A percentile compares a stretch with the other conserved stretches of the same genome.
Evolutionary conservation across 2,329 filamentous ascomycete species (phyloP).

Genomic region (Apiospora malaysiana): DNA sequence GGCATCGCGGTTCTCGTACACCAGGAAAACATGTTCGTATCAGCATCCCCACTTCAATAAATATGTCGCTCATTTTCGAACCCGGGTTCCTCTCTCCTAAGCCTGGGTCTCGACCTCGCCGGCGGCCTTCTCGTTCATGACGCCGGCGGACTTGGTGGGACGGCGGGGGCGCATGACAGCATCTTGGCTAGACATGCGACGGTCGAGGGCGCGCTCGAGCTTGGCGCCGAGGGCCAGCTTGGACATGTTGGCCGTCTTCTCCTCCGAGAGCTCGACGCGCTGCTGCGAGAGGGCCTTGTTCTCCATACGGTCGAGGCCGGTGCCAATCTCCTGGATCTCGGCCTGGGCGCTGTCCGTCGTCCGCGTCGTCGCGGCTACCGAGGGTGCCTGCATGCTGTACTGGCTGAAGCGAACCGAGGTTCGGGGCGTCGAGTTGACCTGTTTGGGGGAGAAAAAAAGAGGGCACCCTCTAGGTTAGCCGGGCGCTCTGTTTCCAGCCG

Average conservation of each 20-base stretch:
- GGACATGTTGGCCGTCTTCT: slow-evolving; percentile 82
- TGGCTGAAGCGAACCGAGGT: slow-evolving; percentile 64
- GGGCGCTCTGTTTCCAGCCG: neutral
- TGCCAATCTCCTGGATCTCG: slow-evolving; percentile 73
- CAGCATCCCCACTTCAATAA: neutral
- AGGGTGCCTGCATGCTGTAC: slow-evolving; percentile 62
- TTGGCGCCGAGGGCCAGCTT: slow-evolving; percentile 91
- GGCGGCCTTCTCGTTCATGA: slow-evolving; percentile 33
- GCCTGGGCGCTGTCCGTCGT: slow-evolving; percentile 61
- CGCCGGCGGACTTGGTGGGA: slow-evolving; percentile 37
- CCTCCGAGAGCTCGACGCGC: slow-evolving; percentile 77
- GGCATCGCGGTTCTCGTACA: neutral
- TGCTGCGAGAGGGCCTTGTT: slow-evolving; percentile 85
- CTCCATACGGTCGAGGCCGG: slow-evolving; percentile 84
- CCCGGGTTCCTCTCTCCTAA: neutral
- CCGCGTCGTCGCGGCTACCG: slow-evolving; percentile 60
- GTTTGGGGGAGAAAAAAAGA: neutral
- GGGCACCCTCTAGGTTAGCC: neutral
- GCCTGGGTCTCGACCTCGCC: slow-evolving; percentile 22
- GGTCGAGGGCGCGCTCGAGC: slow-evolving; percentile 83
- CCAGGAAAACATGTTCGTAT: neutral
- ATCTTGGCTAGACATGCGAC: slow-evolving; percentile 88
- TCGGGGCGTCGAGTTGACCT: slow-evolving; percentile 49
- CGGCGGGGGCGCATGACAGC: slow-evolving; percentile 75
- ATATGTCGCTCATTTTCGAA: neutral